phyloP scores from a whole-genome alignment of 805 yeast species.

The Candida krabiensis region DNA sequence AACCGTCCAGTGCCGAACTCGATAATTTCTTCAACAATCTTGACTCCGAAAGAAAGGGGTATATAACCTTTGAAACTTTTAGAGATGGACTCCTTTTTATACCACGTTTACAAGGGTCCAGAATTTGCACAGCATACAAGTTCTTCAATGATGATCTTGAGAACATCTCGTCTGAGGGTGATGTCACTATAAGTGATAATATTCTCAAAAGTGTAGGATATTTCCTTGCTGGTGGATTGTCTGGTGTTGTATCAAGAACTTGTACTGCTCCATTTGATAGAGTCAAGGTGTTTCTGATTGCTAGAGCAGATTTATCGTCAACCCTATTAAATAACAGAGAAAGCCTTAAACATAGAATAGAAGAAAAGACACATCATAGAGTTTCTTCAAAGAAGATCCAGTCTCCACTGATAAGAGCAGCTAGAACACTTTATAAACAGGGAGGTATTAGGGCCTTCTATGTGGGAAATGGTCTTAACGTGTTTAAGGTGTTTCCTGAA shows the following conservation, averaged over 20 bases:
- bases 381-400: conserved; percentile 48
- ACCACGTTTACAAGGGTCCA: conserved; percentile 76
- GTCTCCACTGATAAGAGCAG: conserved; percentile 80
- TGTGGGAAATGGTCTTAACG: conserved; percentile 93
- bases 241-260: conserved; percentile 95
- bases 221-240: conserved; percentile 91
- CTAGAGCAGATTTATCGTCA: conserved; percentile 79
- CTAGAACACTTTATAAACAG: conserved; percentile 75
- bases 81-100: conserved; percentile 77
- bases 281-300: conserved; percentile 89
- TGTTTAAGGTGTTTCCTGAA: conserved; percentile 93
- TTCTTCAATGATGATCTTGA: conserved; percentile 75
- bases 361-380: conserved; percentile 41
- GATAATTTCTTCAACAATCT: conserved; percentile 55
- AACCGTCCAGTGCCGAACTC: conserved; percentile 52
- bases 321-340: conserved; percentile 61
- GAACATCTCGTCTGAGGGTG: conserved; percentile 88
- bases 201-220: conserved; percentile 83
- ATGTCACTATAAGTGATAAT: conserved; percentile 79
- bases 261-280: conserved; percentile 97
- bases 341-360: conserved; percentile 33
- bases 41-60: conserved; percentile 60
- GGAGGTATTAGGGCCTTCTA: conserved; percentile 89
- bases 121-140: conserved; percentile 77
- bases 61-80: conserved; percentile 82